Evolutionary conservation across 164 flowering plant genomes (phyloP), one percentile per base, ranked within the genome.

Genomic region (Annona squamosa): DNA sequence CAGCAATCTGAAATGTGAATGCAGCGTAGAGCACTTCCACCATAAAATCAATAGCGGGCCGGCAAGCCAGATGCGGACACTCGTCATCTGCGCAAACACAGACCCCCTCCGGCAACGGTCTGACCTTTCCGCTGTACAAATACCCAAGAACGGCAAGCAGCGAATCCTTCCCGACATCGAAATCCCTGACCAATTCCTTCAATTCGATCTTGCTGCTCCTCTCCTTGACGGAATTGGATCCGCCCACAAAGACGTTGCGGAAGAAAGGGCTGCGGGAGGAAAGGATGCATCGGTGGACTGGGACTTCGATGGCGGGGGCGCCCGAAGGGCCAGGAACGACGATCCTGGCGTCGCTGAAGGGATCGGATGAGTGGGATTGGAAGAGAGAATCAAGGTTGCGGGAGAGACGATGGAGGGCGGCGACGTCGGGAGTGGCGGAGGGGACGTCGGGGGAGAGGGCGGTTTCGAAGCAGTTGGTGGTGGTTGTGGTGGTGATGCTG

Each of bases 251-350:
- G 6, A 84, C 47, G 42, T n/a, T 71, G 79, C 76, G 83, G 76
- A 92, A 90, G 69, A 84, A 89, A 0, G 82, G 72, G 72, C 92
- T 89, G 67, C 97, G 74, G n/a, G 89, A 81, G 0, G 89, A 64
- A 4, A 92, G 81, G 67, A 92, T 77, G 77, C 91, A 90, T 13
- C 94, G 88, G 81, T 92, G 97, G 59, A 90, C 82, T 3, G 87
- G 78, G 9, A 90, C 73, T 65, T 87, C 89, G 2, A 77, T 81
- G 45, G 71, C 4, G 70, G 37, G 41, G 18, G 19, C 68, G 18
- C 46, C 18, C 6, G 68, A 1, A 9, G 48, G 43, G 17, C 64
- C 76, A 57, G 79, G 46, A 17, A 85, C 75, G 9, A 77, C 71
- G 76, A 93, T 80, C 56, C 70, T 80, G 16, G 90, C 91, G 73